A percentile compares a stretch with the other conserved stretches of the same genome.
These are phyloP conservation scores for Lentithecium fluviatile DNA, from an alignment of 495 filamentous ascomycete genomes.

Conservation along the genomic window DNA sequence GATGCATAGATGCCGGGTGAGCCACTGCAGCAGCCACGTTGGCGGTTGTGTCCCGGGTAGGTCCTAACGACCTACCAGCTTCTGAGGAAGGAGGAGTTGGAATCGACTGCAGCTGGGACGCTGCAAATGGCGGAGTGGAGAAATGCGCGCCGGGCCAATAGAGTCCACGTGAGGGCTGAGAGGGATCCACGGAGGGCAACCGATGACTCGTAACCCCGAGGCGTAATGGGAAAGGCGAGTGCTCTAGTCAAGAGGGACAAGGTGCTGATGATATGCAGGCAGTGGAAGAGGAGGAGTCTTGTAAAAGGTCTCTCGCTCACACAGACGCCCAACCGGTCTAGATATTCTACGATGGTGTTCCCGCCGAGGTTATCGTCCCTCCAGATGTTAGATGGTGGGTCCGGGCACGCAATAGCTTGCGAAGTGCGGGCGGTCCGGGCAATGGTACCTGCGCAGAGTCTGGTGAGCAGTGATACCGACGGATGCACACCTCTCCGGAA, in stretches of 20 bases:
- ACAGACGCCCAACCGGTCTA: constrained; percentile 22
- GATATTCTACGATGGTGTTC: constrained; percentile 30
- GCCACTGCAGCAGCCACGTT: constrained; percentile 49
- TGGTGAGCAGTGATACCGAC: constrained; percentile 27
- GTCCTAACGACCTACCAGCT: constrained; percentile 33
- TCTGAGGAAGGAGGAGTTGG: constrained; percentile 36
- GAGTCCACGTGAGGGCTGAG: constrained; percentile 33
- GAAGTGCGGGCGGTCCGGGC: constrained; percentile 6
- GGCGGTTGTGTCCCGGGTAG: constrained; percentile 38
- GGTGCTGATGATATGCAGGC: constrained; percentile 31
- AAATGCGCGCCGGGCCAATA: constrained; percentile 36
- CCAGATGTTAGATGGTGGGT: constrained; percentile 19
- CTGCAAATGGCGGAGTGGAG: constrained; percentile 29
- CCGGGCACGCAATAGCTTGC: constrained; percentile 13
- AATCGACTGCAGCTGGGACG: constrained; percentile 31
- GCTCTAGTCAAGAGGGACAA: constrained; percentile 21
- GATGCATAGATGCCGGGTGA: constrained; percentile 45
- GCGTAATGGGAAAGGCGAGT: constrained; percentile 21
- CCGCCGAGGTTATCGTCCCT: constrained; percentile 23
- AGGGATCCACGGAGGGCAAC: constrained; percentile 38
- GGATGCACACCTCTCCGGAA: constrained; percentile 36
- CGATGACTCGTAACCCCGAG: constrained; percentile 24
- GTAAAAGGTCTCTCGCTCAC: constrained; percentile 25
- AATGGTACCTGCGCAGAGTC: constrained; percentile 34
- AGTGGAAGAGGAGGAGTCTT: constrained; percentile 23